phyloP scores from a whole-genome alignment of 139 green algal species.

The Haematococcus sp. region DNA sequence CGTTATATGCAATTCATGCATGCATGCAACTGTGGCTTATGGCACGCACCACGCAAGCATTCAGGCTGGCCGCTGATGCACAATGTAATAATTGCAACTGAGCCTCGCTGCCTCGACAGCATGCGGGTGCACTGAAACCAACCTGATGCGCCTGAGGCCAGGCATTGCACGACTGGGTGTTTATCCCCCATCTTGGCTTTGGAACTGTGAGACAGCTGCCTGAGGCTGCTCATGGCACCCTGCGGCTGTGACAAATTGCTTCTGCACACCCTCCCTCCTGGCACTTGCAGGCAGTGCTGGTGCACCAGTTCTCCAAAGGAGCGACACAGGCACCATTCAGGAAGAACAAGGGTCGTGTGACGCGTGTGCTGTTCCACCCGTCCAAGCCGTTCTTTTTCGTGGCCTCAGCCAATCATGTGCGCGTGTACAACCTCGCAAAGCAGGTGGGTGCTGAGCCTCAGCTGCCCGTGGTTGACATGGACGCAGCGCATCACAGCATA shows the following conservation, averaged over 20 bases:
- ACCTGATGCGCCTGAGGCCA: slow-evolving; percentile 5
- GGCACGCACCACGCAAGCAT: too few relatives aligned
- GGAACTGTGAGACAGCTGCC: too few relatives aligned
- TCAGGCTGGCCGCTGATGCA: too few relatives aligned
- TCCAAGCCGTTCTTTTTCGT: slow-evolving; percentile 94
- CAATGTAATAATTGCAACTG: too few relatives aligned
- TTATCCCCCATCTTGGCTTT: slow-evolving; percentile 8
- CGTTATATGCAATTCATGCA: too few relatives aligned
- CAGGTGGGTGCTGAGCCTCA: slow-evolving; percentile 40
- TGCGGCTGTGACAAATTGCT: too few relatives aligned
- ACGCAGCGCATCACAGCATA: too few relatives aligned
- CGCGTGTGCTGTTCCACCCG: slow-evolving; percentile 87
- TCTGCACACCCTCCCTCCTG: too few relatives aligned
- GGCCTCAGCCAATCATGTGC: slow-evolving; percentile 83
- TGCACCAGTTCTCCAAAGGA: slow-evolving; percentile 90
- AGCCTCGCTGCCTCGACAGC: too few relatives aligned
- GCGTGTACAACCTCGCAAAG: slow-evolving; percentile 94
- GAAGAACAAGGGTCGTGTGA: slow-evolving; percentile 85
- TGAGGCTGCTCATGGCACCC: too few relatives aligned
- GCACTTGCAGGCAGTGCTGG: slow-evolving; percentile 73
- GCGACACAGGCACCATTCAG: slow-evolving; percentile 90
- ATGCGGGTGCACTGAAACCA: neutral
- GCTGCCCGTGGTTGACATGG: too few relatives aligned
- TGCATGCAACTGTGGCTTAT: neutral
- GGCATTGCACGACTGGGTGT: neutral